Evolutionary conservation across 495 filamentous ascomycete species (phyloP).

Genomic region (Mycothermus thermophilus): DNA sequence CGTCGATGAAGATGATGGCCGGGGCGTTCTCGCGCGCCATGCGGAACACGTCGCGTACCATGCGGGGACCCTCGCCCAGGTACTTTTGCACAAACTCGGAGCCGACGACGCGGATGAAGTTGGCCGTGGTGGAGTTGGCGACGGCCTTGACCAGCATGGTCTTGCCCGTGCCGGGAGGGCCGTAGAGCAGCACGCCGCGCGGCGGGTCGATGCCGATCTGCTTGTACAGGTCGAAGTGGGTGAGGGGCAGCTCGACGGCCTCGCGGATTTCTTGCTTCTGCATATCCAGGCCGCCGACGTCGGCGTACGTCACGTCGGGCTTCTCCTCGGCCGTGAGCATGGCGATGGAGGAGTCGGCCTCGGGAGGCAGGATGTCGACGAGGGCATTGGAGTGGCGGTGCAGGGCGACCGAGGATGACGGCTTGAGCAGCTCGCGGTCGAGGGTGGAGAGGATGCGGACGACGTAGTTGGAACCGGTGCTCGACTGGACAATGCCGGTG

Average conservation of each 20-base stretch:
- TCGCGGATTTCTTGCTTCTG: constrained; percentile 99
- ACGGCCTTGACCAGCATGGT: constrained; percentile 99
- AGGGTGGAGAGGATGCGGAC: constrained; percentile 96
- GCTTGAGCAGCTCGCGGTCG: constrained; percentile 93
- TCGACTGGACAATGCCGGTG: constrained; percentile 96
- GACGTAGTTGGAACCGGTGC: constrained; percentile 96
- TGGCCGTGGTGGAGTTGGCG: constrained; percentile 93
- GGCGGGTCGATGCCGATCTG: constrained; percentile 98
- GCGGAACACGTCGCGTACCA: constrained; percentile 97
- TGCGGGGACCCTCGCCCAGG: constrained; percentile 89
- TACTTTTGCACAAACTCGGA: constrained; percentile 99
- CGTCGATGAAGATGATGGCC: constrained; percentile 98
- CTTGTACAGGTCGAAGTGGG: constrained; percentile 95
- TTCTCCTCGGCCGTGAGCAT: constrained; percentile 96
- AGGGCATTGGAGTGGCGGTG: constrained; percentile 97
- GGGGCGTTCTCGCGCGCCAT: constrained; percentile 98
- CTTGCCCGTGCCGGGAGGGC: constrained; percentile 93
- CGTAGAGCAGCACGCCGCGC: constrained; percentile 89
- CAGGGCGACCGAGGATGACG: constrained; percentile 90
- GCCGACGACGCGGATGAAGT: constrained; percentile 94
- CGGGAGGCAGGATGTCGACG: constrained; percentile 93
- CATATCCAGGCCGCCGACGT: constrained; percentile 97
- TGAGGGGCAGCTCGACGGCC: constrained; percentile 89
- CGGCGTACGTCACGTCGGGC: constrained; percentile 94
- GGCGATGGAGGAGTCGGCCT: constrained; percentile 95